These are phyloP conservation scores for Aurifilum marmelostoma DNA, from an alignment of 2,329 filamentous ascomycete genomes.

Conservation along the genomic window DNA sequence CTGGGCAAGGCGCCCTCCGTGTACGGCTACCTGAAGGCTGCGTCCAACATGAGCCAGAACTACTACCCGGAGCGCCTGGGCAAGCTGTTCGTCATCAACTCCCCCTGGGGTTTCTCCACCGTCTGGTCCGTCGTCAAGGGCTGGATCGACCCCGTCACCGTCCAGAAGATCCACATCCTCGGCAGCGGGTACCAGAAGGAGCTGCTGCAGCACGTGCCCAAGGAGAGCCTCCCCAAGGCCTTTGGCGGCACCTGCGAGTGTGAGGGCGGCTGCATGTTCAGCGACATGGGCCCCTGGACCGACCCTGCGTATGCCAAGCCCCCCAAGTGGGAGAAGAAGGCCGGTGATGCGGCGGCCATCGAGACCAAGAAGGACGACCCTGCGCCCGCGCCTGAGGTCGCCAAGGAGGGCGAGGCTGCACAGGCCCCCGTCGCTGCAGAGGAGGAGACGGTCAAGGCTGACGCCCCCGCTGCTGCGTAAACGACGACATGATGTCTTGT, in stretches of 20 bases:
- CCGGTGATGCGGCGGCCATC: conserved; percentile 35
- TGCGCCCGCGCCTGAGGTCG: conserved; percentile 36
- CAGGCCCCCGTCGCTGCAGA: conserved; percentile 38
- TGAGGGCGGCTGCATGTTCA: conserved; percentile 78
- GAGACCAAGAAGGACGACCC: conserved; percentile 41
- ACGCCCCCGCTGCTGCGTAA: conserved; percentile 41
- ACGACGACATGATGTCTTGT: conserved; percentile 35
- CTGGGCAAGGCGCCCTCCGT: conserved; percentile 80
- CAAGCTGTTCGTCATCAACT: conserved; percentile 97
- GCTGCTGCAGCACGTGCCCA: conserved; percentile 80
- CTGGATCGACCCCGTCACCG: conserved; percentile 96
- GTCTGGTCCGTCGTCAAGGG: conserved; percentile 87
- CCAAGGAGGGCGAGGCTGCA: conserved; percentile 6
- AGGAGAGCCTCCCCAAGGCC: conserved; percentile 84
- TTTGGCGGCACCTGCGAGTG: conserved; percentile 88
- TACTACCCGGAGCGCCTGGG: conserved; percentile 98
- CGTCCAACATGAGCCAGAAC: conserved; percentile 91
- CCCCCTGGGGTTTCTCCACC: conserved; percentile 89
- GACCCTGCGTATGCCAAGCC: conserved; percentile 69
- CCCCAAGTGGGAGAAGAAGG: conserved; percentile 64
- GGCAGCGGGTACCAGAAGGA: conserved; percentile 81
- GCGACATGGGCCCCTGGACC: conserved; percentile 89
- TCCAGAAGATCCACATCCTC: conserved; percentile 92
- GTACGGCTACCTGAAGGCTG: conserved; percentile 84
- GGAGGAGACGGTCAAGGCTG: conserved; percentile 42